These are phyloP conservation scores for Betula pendula DNA, from an alignment of 306 rosid genomes.

Conservation along the genomic window DNA sequence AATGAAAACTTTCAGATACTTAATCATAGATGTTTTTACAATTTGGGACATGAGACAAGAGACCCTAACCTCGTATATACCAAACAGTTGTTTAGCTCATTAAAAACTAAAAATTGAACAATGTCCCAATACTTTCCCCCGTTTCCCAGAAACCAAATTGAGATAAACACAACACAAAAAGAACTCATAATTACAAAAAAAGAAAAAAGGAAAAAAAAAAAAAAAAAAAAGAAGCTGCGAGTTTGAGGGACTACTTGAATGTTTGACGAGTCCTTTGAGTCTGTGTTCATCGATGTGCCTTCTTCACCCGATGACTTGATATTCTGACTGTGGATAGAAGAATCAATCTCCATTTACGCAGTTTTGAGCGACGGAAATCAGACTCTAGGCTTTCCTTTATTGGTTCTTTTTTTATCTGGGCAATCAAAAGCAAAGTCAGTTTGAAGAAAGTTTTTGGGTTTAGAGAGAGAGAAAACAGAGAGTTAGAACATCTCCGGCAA, in stretches of 20 bases:
- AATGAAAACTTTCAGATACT: neutral
- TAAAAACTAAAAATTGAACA: neutral
- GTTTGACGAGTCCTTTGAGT: conserved; percentile 44
- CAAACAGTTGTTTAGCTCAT: neutral
- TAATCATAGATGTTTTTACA: neutral
- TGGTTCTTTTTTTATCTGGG: neutral
- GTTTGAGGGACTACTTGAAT: conserved; percentile 31
- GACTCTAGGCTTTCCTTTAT: neutral
- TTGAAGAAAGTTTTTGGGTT: too few relatives aligned
- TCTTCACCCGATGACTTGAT: conserved; percentile 19
- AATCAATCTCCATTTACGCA: conserved; percentile 52
- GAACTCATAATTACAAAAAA: too few relatives aligned
- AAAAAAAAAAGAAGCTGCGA: neutral
- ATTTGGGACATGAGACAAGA: neutral
- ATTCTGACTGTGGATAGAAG: conserved; percentile 28
- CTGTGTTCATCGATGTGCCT: conserved; percentile 43
- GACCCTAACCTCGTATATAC: neutral
- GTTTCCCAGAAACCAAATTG: neutral
- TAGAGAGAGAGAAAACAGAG: too few relatives aligned
- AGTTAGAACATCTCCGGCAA: too few relatives aligned
- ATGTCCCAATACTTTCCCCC: neutral
- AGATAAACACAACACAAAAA: neutral
- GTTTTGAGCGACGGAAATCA: neutral
- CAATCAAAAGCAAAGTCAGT: too few relatives aligned
- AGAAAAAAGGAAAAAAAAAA: too few relatives aligned